Conservation (phyloP, 2,329 filamentous ascomycete genomes). For the Fusarium sp. region DNA sequence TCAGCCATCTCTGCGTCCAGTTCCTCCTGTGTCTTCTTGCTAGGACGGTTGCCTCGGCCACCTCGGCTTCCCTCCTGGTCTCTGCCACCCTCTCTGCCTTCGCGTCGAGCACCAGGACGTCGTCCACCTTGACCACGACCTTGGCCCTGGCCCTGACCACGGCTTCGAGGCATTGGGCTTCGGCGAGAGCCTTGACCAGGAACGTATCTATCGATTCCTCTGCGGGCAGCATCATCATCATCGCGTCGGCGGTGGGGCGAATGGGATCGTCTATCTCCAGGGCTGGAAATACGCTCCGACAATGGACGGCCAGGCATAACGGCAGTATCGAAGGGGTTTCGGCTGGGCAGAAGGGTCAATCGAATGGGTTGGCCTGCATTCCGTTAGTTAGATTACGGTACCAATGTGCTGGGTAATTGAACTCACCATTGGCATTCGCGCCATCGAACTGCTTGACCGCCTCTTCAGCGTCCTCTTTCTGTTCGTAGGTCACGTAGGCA, state of each 20-base stretch:
- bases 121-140: constrained; percentile 57
- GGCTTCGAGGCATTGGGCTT: constrained; percentile 68
- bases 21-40: constrained; percentile 90
- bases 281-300: constrained; percentile 69
- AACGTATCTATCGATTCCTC: constrained; percentile 82
- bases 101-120: constrained; percentile 59
- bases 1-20: constrained; percentile 97
- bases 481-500: constrained; percentile 85
- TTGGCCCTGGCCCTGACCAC: constrained; percentile 50
- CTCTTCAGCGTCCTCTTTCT: constrained; percentile 74
- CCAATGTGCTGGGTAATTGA: not conserved
- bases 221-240: constrained; percentile 70
- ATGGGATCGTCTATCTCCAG: constrained; percentile 69
- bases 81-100: constrained; percentile 56
- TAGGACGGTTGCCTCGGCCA: constrained; percentile 63
- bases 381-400: constrained; percentile 12
- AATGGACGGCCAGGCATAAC: constrained; percentile 67
- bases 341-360: constrained; percentile 71
- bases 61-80: constrained; percentile 53
- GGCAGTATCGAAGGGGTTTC: constrained; percentile 69
- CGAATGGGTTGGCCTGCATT: constrained; percentile 79
- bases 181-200: constrained; percentile 67
- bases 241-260: constrained; percentile 61
- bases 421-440: constrained; percentile 83
- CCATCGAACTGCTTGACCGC: constrained; percentile 87